Evolutionary conservation across 2,329 filamentous ascomycete genomes (phyloP), one percentile per base, ranked within the genome.

Genomic region (Cladosporium sp.): DNA sequence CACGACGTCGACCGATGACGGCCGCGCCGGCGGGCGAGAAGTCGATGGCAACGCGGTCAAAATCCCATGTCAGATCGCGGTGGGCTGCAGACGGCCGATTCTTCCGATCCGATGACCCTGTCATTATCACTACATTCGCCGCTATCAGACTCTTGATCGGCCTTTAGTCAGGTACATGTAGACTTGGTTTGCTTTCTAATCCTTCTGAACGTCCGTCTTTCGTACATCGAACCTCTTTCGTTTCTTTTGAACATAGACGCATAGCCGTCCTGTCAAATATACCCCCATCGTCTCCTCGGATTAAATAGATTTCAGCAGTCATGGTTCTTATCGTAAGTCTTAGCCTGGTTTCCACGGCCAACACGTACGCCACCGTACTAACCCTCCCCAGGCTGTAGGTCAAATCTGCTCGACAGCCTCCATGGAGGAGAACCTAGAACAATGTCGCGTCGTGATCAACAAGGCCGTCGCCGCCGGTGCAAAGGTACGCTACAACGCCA

Each of bases 321-420:
- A 50, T 50, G 46, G 46, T 50, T 43, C 46, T 38, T 32, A 50
- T 50, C 4, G 46, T 50, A 16, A 35, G 46, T 49, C 28, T 6
- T 37, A 6, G 35, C 35, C 13, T 37, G 9, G 35, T 11, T 6
- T 37, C 35, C 8, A n/a, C 6, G 14, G 33, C 9, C 33, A 34
- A 9, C 33, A 34, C 9, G 33, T n/a, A 10, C 11, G 14, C 35
- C 8, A 37, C 31, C 10, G 37, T 34, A 14, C 46, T 50, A 32
- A 50, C 46, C 11, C 16, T 2, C 2, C 6, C 8, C 38, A 95
- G 89, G 90, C 90, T 59, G 78, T 95, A 43, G 91, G 90, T 33
- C 92, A 96, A 72, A 82, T 96, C 70, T 91, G 89, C 72, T 91
- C 90, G 35, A 95, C 89, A 54, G 78, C 84, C 56, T 87, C 81